Evolutionary conservation across 495 filamentous ascomycete species (phyloP), one percentile per base, ranked within the genome.

Genomic region (Niebla homalea): DNA sequence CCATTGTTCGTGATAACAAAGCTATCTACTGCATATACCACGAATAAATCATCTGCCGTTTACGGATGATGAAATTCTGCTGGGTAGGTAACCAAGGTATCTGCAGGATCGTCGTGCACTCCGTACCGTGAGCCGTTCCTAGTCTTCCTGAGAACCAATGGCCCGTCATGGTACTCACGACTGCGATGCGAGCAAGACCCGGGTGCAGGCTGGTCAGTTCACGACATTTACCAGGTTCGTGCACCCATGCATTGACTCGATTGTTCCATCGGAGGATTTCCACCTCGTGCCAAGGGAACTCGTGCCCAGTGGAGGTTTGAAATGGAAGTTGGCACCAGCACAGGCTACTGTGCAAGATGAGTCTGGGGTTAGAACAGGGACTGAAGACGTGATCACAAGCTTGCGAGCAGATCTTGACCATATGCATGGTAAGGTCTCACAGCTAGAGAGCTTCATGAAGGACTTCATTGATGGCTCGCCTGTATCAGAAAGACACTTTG

Each of bases 201-300:
- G 48, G 36, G 23, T 36, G 41, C 48, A 29, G 8, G 48, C 48
- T 32, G 21, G n/a, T 19, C 20, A 4, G 16, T 53, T 53, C 38
- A 53, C 51, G 5, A 20, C 44, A 12, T 26, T 16, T 4, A 49
- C 37, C 22, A 38, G 32, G 14, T 48, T 38, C 15, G 38, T 49
- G 26, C 54, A 56, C 21, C 54, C 54, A 18, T 38, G 21, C 23
- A n/a, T 56, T 2, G 43, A 56, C 19, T 36, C 50, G 16, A 41
- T 25, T 5, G 14, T 52, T 2, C 21, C 15, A 3, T 4, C 15
- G 26, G 39, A 48, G 43, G 39, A 52, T 16, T 16, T 48, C n/a
- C 5, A 21, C 5, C 36, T 52, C 7, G 39, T 56, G 43, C 54
- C 54, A 15, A 32, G 19, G 4, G 49, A 48, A 8, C 45, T 56